Base-by-base conservation (phyloP, 768 basidiomycete genomes). In the Suillus plorans region DNA sequence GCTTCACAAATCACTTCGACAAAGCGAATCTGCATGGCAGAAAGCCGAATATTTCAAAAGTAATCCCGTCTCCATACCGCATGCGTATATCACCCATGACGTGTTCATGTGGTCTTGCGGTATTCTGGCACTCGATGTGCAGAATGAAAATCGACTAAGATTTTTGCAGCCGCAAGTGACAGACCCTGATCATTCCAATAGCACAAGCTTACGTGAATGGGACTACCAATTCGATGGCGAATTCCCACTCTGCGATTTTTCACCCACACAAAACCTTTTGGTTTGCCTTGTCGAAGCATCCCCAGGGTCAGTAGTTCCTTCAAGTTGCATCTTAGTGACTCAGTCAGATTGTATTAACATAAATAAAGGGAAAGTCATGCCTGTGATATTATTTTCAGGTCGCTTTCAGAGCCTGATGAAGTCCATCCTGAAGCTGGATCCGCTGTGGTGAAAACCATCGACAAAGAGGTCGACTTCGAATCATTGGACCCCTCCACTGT, bases 361-460 rank as follows among this genome's bases (percentile, higher is more conserved):
- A 45, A 4, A 45, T 45, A 2, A 45, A 47, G 45, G 12, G 45
- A 47, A 10, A n/a, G n/a, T 12, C 10, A 47, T 2, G 10, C 10
- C 0, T n/a, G n/a, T 12, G n/a, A 47, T 22, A 5, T 47, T 2
- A 49, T 25, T 22, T 22, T 49, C 47, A 49, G 47, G 14, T 49
- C 47, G 9, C 47, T 47, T 12, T 22, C 47, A 13, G 47, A 22
- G 13, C 31, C 31, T 31, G 12, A 49, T 14, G 6, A 50, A 50
- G 14, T 25, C 65, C 68, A 57, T 64, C 64, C 63, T 61, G 63
- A 62, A 72, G 61, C 66, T 72, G 71, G 25, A 37, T 37, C 18
- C 25, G 3, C 49, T 16, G 6, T 16, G 6, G 49, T 16, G 25
- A 16, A 28, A 28, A 25, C 49, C 13, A 5, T 49, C 22, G n/a